phyloP scores from a whole-genome alignment of 371 early-diverging fungal genomes.

The Apophysomyces elegans region DNA sequence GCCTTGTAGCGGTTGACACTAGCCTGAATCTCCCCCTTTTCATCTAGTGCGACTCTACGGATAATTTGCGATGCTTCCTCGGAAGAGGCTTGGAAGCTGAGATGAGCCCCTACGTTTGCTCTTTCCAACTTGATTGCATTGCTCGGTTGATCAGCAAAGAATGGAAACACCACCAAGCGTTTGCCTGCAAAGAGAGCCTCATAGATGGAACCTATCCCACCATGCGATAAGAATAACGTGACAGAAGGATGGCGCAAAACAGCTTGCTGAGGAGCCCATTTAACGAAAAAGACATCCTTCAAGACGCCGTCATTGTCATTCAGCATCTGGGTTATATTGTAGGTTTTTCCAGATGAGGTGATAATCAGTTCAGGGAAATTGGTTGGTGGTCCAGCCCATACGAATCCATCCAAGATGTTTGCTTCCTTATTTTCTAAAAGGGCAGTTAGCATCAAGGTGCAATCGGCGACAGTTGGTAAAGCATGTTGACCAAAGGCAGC shows the following conservation, averaged over 20 bases:
- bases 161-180: conserved; percentile 34
- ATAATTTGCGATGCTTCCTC: conserved; percentile 7
- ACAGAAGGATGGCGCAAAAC: conserved; percentile 40
- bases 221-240: conserved; percentile 42
- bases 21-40: conserved; percentile 6
- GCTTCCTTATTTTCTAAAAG: conserved; percentile 24
- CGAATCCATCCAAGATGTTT: conserved; percentile 34
- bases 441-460: conserved; percentile 18
- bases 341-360: conserved; percentile 13
- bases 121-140: conserved; percentile 21
- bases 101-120: conserved; percentile 3
- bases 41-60: conserved; percentile 3
- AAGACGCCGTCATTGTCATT: conserved; percentile 1
- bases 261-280: conserved; percentile 49
- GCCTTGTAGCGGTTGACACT: conserved; percentile 21
- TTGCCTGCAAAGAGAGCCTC: conserved; percentile 39
- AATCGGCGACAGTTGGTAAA: conserved; percentile 10
- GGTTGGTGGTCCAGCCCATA: conserved; percentile 30
- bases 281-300: conserved; percentile 17
- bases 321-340: background rate
- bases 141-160: conserved; percentile 40
- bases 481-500: conserved; percentile 43
- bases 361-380: conserved; percentile 16
- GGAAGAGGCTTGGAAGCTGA: background rate
- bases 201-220: conserved; percentile 40